Evolutionary conservation across 805 yeast species (phyloP).

Genomic region (Hagleromyces aurorensis): DNA sequence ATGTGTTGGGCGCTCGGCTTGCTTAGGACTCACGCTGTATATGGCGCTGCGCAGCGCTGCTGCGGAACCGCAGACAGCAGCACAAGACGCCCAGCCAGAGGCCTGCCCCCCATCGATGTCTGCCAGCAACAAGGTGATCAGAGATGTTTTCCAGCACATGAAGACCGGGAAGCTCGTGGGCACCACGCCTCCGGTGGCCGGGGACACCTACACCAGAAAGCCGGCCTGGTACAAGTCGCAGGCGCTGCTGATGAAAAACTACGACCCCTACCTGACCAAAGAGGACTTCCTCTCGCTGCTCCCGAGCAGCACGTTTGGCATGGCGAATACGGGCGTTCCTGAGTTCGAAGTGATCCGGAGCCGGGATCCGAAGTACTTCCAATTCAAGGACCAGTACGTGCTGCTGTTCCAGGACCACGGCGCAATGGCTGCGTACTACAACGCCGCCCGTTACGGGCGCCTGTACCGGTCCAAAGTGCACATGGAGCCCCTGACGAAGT

Average conservation of each 20-base stretch:
- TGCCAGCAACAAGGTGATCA: constrained; percentile 9
- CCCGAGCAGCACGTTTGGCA: constrained; percentile 8
- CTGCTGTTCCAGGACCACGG: constrained; percentile 17
- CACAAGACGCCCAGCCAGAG: too few species aligned
- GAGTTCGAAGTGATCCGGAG: constrained; percentile 15
- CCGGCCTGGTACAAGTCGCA: constrained; percentile 3
- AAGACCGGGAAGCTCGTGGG: constrained; percentile 17
- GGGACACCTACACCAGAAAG: neutral
- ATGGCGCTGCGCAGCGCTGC: too few species aligned
- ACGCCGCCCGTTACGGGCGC: constrained; percentile 11
- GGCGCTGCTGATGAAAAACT: constrained; percentile 15
- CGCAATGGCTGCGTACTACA: constrained; percentile 10
- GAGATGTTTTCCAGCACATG: constrained; percentile 12
- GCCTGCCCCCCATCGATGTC: constrained; percentile 6
- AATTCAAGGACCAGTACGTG: constrained; percentile 23
- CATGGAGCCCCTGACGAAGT: constrained; percentile 8
- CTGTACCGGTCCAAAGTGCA: constrained; percentile 16
- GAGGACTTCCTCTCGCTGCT: constrained; percentile 15
- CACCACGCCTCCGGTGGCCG: constrained; percentile 2
- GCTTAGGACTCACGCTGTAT: too few species aligned
- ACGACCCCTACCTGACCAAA: constrained; percentile 18
- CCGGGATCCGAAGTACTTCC: constrained; percentile 26
- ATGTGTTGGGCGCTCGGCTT: too few species aligned
- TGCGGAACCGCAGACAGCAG: too few species aligned
- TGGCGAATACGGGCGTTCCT: neutral